phyloP scores from a whole-genome alignment of 805 yeast species.

The Ogataea sp. region DNA sequence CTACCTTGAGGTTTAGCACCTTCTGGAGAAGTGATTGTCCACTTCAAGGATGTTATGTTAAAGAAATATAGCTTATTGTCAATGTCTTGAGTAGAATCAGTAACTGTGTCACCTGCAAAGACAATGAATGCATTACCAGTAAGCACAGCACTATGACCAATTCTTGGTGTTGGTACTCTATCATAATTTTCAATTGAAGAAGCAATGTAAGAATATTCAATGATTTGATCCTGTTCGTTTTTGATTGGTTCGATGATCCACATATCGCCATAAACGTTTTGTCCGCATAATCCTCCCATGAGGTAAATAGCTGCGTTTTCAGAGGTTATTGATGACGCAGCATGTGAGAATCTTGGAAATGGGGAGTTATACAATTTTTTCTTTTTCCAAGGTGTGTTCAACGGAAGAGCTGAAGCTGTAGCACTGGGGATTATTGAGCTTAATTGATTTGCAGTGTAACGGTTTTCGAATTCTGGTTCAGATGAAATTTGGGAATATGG shows the following conservation, averaged over 20 bases:
- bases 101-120: conserved; percentile 94
- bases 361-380: conserved; percentile 67
- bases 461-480: not conserved
- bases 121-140: conserved; percentile 93
- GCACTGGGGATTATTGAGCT: not conserved
- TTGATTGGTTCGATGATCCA: conserved; percentile 69
- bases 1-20: conserved; percentile 84
- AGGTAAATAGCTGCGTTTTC: conserved; percentile 76
- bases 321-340: conserved; percentile 67
- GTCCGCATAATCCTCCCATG: conserved; percentile 94
- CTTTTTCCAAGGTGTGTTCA: conserved; percentile 60
- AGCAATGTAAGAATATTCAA: conserved; percentile 29
- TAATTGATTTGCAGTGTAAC: not conserved
- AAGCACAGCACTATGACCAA: conserved; percentile 87
- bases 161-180: conserved; percentile 89
- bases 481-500: conserved; percentile 1
- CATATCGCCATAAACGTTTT: conserved; percentile 89
- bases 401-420: not conserved
- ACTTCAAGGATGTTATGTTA: conserved; percentile 66
- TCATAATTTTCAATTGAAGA: conserved; percentile 62
- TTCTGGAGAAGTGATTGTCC: conserved; percentile 70
- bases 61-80: conserved; percentile 88
- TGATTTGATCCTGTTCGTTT: conserved; percentile 13
- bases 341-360: conserved; percentile 91
- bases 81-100: conserved; percentile 65